Evolutionary conservation across 2,329 filamentous ascomycete genomes (phyloP).

Genomic region (Ophiostoma himal-ulmi): DNA sequence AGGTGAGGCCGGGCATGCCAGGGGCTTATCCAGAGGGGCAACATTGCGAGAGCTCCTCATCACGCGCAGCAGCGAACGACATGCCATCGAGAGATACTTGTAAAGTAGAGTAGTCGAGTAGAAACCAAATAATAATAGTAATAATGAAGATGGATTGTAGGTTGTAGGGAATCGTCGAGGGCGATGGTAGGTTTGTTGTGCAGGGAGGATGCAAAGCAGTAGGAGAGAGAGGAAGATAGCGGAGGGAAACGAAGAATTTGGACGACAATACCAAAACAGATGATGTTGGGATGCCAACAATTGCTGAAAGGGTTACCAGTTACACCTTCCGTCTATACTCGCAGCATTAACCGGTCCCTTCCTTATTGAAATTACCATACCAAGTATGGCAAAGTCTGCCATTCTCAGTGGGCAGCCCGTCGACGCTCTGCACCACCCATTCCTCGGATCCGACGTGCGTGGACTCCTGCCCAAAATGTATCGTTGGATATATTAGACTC

Average conservation of each 20-base stretch:
- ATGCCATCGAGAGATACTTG: background rate
- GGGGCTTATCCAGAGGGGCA: background rate
- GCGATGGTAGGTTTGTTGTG: background rate
- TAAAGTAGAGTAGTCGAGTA: background rate
- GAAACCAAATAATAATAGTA: no score
- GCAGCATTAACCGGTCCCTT: background rate
- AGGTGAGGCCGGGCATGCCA: background rate
- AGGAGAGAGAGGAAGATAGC: background rate
- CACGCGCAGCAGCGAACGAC: slow-evolving; percentile 2
- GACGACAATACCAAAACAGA: slow-evolving; percentile 25
- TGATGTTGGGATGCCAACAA: background rate
- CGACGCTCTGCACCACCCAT: background rate
- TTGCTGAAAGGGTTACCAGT: background rate
- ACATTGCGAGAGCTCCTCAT: background rate
- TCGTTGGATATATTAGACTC: background rate
- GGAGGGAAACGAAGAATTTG: slow-evolving; percentile 25
- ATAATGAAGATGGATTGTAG: background rate
- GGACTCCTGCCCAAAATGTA: background rate
- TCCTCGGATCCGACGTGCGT: background rate
- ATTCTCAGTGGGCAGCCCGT: background rate
- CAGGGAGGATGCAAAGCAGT: background rate
- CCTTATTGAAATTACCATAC: background rate
- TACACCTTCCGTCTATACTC: background rate
- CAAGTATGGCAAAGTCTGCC: background rate
- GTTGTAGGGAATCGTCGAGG: background rate